phyloP scores from a whole-genome alignment of 2,329 filamentous ascomycete species.

The Xylariaceae sp. region DNA sequence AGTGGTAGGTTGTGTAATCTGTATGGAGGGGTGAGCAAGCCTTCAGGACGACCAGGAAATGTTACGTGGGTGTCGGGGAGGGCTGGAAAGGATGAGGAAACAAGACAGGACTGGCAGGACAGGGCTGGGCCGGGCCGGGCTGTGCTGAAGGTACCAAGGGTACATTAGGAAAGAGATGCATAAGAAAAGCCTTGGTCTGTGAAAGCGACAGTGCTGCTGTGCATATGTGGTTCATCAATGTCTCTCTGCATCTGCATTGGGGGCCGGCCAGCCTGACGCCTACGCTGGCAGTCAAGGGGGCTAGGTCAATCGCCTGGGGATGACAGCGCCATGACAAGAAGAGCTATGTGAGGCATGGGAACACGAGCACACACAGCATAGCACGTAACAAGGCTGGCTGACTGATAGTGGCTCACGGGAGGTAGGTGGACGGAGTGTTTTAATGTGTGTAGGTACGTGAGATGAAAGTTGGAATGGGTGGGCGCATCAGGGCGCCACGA shows the following conservation, averaged over 20 bases:
- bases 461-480: background rate
- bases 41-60: constrained; percentile 38
- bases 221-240: constrained; percentile 25
- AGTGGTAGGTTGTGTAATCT: constrained; percentile 35
- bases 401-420: constrained; percentile 13
- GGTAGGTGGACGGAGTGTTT: constrained; percentile 8
- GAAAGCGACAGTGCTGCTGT: constrained; percentile 17
- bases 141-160: constrained; percentile 17
- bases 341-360: constrained; percentile 15
- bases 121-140: constrained; percentile 10
- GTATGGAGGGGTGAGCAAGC: constrained; percentile 40
- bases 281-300: background rate
- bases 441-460: constrained; percentile 12
- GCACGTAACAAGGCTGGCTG: constrained; percentile 25
- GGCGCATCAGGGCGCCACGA: background rate
- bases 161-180: constrained; percentile 17
- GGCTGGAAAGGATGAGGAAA: constrained; percentile 19
- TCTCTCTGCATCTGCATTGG: constrained; percentile 25
- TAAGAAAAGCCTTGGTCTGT: constrained; percentile 15
- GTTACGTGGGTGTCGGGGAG: constrained; percentile 30
- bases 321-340: constrained; percentile 10
- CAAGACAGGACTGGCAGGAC: constrained; percentile 1
- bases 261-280: constrained; percentile 20
- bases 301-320: background rate
- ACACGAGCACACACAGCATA: constrained; percentile 17